Evolutionary conservation across 805 yeast genomes (phyloP).

Genomic region (Trichomonascus vanleenenianus): DNA sequence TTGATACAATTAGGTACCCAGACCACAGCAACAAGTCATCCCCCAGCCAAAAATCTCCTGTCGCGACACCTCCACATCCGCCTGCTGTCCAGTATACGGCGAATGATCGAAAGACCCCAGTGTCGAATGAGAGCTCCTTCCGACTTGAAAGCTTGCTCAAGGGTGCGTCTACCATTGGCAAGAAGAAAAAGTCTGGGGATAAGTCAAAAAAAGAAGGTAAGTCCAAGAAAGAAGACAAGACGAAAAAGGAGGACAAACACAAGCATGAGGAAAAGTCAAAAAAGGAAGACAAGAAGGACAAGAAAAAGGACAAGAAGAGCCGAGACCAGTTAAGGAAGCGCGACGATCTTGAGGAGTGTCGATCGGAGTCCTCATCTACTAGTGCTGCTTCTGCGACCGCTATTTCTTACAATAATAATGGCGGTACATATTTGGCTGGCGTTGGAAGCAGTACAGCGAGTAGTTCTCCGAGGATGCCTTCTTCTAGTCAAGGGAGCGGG

Average conservation of each 20-base stretch:
- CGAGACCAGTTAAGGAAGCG: too few relatives aligned
- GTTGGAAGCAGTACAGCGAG: too few relatives aligned
- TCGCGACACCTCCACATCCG: not conserved
- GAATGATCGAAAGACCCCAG: conserved; percentile 5
- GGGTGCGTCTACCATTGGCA: conserved; percentile 22
- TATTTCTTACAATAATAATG: too few relatives aligned
- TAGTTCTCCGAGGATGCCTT: too few relatives aligned
- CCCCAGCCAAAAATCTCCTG: conserved; percentile 3
- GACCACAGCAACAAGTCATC: not conserved
- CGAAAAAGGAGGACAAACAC: not conserved
- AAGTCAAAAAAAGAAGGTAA: conserved; percentile 5
- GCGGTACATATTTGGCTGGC: too few relatives aligned
- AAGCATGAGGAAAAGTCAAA: not conserved
- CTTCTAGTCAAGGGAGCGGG: too few relatives aligned
- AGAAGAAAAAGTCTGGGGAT: conserved; percentile 16
- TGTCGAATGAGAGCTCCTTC: conserved; percentile 26
- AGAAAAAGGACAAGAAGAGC: not conserved
- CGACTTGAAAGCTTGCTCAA: conserved; percentile 28
- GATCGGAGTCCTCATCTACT: too few relatives aligned
- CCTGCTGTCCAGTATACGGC: not conserved
- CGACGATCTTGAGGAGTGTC: too few relatives aligned
- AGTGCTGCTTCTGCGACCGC: too few relatives aligned
- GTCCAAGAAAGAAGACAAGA: conserved; percentile 1
- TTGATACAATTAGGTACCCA: conserved; percentile 2
- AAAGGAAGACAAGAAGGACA: not conserved